Conservation (phyloP, 1,284 basidiomycete genomes). For the Amylostereum areolatum region DNA sequence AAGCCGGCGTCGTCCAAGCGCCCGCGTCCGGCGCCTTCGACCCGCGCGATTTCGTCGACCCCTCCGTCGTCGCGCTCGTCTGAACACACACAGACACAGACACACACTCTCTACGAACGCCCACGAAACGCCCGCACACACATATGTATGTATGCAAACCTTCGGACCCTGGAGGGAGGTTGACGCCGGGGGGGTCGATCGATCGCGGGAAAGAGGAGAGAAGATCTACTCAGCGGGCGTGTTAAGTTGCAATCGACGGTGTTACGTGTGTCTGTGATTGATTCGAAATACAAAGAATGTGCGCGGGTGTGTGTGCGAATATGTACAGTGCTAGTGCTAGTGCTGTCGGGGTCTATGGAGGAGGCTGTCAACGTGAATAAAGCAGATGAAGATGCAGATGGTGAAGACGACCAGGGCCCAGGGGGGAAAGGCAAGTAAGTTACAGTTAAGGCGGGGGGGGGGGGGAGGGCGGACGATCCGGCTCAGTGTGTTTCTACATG, state of each 20-base stretch:
- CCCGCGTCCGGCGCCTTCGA: constrained; percentile 53
- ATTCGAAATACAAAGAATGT: not conserved
- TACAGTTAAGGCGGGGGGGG: too few species aligned
- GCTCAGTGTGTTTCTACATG: too few species aligned
- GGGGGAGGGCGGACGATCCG: too few species aligned
- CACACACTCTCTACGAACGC: too few species aligned
- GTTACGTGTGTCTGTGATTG: not conserved
- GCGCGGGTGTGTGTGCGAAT: not conserved
- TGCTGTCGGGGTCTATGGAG: not conserved
- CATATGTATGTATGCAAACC: constrained; percentile 2
- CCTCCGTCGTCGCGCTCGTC: constrained; percentile 38
- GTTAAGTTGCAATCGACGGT: not conserved
- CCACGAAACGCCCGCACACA: too few species aligned
- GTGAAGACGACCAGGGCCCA: too few species aligned
- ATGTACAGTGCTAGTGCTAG: not conserved
- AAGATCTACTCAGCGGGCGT: not conserved
- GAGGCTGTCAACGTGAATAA: too few species aligned
- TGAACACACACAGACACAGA: constrained; percentile 16
- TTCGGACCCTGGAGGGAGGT: not conserved
- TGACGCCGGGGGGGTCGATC: not conserved
- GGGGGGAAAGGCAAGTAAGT: too few species aligned
- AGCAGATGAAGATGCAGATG: too few species aligned
- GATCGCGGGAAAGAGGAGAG: not conserved
- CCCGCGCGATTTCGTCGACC: constrained; percentile 57
- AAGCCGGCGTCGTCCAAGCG: constrained; percentile 67